Conservation (phyloP, 2,329 filamentous ascomycete species). For the Clonostachys solani region DNA sequence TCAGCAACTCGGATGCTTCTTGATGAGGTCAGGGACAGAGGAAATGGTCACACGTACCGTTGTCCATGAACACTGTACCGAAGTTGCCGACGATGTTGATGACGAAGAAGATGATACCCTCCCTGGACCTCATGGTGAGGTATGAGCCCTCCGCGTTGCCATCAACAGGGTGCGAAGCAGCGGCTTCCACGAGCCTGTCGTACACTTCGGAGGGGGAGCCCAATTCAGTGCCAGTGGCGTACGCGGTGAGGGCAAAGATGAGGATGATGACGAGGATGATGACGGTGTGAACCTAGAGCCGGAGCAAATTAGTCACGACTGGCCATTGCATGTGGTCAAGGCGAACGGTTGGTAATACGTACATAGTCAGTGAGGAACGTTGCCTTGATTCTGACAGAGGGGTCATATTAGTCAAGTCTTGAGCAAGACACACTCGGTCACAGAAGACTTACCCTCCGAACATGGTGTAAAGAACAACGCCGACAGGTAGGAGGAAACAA, state of each 20-base stretch:
- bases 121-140: conserved; percentile 64
- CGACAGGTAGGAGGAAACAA: conserved; percentile 75
- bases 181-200: conserved; percentile 65
- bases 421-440: background rate
- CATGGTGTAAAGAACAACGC: conserved; percentile 72
- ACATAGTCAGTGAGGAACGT: conserved; percentile 73
- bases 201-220: conserved; percentile 73
- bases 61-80: conserved; percentile 74
- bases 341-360: background rate
- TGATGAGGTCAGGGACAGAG: no score
- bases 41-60: conserved; percentile 19
- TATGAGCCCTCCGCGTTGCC: conserved; percentile 72
- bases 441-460: conserved; percentile 28
- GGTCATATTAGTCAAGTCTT: background rate
- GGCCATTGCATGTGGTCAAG: background rate
- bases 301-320: background rate
- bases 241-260: conserved; percentile 74
- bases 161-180: conserved; percentile 63
- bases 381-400: conserved; percentile 62
- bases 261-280: conserved; percentile 76
- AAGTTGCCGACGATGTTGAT: conserved; percentile 79
- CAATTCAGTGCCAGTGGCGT: conserved; percentile 63
- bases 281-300: conserved; percentile 61
- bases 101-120: conserved; percentile 81
- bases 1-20: no score